phyloP scores from a whole-genome alignment of 805 yeast species.

The Saccharomycopsis schoenii region DNA sequence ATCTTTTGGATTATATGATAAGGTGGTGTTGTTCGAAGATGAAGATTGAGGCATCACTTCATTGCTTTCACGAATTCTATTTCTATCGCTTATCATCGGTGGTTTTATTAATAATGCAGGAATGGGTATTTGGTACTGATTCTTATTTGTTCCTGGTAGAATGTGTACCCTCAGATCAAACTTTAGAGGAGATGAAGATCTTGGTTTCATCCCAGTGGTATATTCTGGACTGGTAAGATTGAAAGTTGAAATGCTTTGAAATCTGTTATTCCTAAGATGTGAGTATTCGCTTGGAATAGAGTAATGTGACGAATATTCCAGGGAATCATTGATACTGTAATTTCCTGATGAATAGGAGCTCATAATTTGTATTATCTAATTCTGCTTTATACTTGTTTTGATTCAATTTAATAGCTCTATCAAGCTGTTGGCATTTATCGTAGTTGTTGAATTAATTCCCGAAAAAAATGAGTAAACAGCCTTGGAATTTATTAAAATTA shows the following conservation, averaged over 20 bases:
- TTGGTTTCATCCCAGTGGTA: neutral
- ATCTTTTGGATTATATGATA: neutral
- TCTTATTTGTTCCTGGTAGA: conserved; percentile 3
- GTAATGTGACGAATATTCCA: neutral
- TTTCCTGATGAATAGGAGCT: neutral
- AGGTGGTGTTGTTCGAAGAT: neutral
- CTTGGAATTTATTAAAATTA: too few relatives aligned
- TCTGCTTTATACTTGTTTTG: neutral
- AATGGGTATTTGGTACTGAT: conserved; percentile 11
- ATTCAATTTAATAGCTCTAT: neutral
- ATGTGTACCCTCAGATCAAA: conserved; percentile 1
- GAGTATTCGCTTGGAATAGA: neutral
- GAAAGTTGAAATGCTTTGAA: conserved; percentile 4
- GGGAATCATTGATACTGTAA: neutral
- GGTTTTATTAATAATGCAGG: conserved; percentile 10
- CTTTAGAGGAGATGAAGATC: conserved; percentile 9
- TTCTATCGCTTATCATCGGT: conserved; percentile 11
- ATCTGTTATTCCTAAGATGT: neutral
- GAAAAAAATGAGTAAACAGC: too few relatives aligned
- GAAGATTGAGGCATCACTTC: neutral
- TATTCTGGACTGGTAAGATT: conserved; percentile 7
- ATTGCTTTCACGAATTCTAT: neutral
- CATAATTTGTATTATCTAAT: neutral
- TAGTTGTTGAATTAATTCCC: too few relatives aligned
- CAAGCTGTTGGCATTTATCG: neutral